These are phyloP conservation scores for Fusarium euwallaceae DNA, from an alignment of 2,329 filamentous ascomycete species.

Conservation along the genomic window DNA sequence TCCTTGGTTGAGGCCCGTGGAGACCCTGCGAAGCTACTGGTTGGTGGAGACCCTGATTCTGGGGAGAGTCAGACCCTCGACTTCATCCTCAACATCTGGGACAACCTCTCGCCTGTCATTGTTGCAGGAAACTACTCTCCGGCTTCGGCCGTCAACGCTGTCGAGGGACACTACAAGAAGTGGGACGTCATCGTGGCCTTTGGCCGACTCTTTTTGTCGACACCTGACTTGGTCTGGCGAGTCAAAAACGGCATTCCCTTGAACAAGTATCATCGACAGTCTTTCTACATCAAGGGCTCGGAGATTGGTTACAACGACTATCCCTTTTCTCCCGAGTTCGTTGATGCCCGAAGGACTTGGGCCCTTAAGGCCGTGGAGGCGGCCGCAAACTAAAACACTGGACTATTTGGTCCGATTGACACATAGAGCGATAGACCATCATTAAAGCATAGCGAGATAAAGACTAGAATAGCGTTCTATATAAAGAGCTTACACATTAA, in stretches of 20 bases:
- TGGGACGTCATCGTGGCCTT: conserved; percentile 49
- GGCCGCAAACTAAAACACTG: conserved; percentile 12
- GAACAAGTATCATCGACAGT: conserved; percentile 42
- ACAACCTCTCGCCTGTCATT: conserved; percentile 47
- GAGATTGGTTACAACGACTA: conserved; percentile 42
- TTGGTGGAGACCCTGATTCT: conserved; percentile 36
- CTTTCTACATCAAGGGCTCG: conserved; percentile 40
- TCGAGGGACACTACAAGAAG: conserved; percentile 46
- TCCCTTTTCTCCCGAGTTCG: conserved; percentile 28
- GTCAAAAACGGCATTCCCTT: conserved; percentile 42
- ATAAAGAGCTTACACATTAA: neutral
- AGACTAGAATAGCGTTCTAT: neutral
- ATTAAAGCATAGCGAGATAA: neutral
- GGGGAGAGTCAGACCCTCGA: conserved; percentile 50
- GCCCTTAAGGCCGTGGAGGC: conserved; percentile 10
- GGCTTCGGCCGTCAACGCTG: conserved; percentile 21
- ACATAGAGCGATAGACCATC: neutral
- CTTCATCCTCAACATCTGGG: conserved; percentile 49
- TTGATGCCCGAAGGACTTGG: conserved; percentile 22
- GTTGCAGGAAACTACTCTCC: conserved; percentile 46
- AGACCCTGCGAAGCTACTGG: conserved; percentile 26
- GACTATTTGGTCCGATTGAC: neutral
- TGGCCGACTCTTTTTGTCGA: conserved; percentile 47
- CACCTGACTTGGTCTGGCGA: conserved; percentile 48
- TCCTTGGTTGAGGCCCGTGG: conserved; percentile 48